A percentile compares a stretch with the other conserved stretches of the same genome.
phyloP scores from a whole-genome alignment of 495 filamentous ascomycete genomes.

The Thermochaetoides thermophila region DNA sequence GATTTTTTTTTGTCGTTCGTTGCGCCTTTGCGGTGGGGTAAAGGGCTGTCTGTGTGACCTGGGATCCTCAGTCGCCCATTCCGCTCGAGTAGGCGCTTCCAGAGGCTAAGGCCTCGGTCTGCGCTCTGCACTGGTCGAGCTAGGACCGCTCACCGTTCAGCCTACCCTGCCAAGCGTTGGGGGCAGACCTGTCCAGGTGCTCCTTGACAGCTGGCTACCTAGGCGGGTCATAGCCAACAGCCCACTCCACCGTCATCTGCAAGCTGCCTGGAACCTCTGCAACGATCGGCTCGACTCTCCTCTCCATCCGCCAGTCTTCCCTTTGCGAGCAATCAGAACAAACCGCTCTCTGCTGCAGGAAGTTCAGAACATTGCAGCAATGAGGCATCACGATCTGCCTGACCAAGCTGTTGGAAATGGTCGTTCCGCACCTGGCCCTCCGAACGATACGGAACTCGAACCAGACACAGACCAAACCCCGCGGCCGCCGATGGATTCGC shows the following conservation, averaged over 20 bases:
- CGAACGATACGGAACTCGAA: slow-evolving; percentile 4
- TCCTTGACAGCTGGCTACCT: no score
- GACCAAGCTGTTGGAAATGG: slow-evolving; percentile 31
- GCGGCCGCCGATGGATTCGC: slow-evolving; percentile 16
- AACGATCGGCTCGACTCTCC: slow-evolving; percentile 7
- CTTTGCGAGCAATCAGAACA: slow-evolving; percentile 1
- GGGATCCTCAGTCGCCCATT: no score
- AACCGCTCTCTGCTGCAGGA: slow-evolving; percentile 13
- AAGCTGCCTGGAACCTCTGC: no score
- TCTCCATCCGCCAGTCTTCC: slow-evolving; percentile 1
- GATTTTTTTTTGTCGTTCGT: no score
- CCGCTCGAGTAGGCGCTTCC: no score
- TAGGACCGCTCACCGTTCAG: no score
- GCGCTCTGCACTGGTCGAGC: no score
- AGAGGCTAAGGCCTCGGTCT: no score
- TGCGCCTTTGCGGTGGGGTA: no score
- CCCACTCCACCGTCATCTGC: slow-evolving; percentile 14
- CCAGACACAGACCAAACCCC: slow-evolving; percentile 1
- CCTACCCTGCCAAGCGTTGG: no score
- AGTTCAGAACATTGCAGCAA: slow-evolving; percentile 4
- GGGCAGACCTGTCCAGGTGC: no score
- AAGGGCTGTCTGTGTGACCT: no score
- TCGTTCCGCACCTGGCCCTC: slow-evolving; percentile 2
- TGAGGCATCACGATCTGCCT: slow-evolving; percentile 25
- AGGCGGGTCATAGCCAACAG: slow-evolving; percentile 12